Percentiles rank a stretch among this genome's conserved stretches.
phyloP scores from a whole-genome alignment of 768 basidiomycete genomes.

The Collybia mongolica region DNA sequence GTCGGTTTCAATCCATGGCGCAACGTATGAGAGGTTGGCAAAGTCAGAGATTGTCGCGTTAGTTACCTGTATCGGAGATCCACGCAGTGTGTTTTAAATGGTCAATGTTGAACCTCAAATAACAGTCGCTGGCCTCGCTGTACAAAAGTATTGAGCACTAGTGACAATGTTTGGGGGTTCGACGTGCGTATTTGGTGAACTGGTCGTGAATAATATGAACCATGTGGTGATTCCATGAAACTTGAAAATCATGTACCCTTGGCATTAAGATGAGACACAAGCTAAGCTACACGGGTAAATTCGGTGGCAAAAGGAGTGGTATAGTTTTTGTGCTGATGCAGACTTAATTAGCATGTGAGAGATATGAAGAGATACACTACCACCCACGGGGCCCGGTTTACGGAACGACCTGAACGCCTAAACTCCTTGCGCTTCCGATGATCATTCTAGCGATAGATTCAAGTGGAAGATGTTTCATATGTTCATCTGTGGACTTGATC shows the following conservation, averaged over 20 bases:
- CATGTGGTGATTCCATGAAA: constrained; percentile 11
- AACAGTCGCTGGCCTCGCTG: too few species aligned
- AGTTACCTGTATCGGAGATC: too few species aligned
- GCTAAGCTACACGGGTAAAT: constrained; percentile 17
- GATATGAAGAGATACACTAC: constrained; percentile 12
- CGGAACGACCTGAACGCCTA: constrained; percentile 89
- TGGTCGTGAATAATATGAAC: constrained; percentile 1
- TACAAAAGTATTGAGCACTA: background rate
- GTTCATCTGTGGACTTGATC: constrained; percentile 90
- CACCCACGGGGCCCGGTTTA: constrained; percentile 38
- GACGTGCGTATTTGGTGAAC: constrained; percentile 5
- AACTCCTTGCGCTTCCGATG: constrained; percentile 82
- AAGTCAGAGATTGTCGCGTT: too few species aligned
- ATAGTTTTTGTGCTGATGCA: constrained; percentile 7
- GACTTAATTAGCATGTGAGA: constrained; percentile 7
- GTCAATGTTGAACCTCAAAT: too few species aligned
- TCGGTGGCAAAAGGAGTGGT: constrained; percentile 7
- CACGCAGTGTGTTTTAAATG: too few species aligned
- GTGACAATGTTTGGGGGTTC: constrained; percentile 2
- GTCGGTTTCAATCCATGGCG: too few species aligned
- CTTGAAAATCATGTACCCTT: constrained; percentile 8
- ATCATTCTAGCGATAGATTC: constrained; percentile 89
- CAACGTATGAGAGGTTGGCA: too few species aligned
- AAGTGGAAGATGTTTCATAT: constrained; percentile 81
- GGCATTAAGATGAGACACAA: constrained; percentile 14